These are phyloP conservation scores for Aspergillus sclerotialis DNA, from an alignment of 2,329 filamentous ascomycete species.

Conservation along the genomic window DNA sequence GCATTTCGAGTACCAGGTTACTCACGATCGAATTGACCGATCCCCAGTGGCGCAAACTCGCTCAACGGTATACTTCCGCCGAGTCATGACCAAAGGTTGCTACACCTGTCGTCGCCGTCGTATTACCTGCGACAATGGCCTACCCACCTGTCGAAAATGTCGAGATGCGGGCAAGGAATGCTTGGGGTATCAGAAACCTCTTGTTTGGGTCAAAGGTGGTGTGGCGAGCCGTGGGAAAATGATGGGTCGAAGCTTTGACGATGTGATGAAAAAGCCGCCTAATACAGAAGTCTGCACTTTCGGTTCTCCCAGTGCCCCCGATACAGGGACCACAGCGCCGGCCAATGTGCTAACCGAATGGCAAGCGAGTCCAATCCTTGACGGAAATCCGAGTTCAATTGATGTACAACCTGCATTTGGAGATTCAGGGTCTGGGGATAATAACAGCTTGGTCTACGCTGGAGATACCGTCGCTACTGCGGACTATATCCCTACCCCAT, in stretches of 20 bases:
- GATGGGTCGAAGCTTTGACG: constrained; percentile 48
- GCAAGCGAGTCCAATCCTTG: no score
- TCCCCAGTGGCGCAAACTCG: background rate
- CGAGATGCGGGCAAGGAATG: constrained; percentile 37
- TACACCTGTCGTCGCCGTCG: constrained; percentile 40
- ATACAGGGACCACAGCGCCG: background rate
- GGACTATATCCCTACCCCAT: constrained; percentile 25
- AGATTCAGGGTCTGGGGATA: constrained; percentile 1
- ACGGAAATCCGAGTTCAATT: background rate
- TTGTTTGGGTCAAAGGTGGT: constrained; percentile 38
- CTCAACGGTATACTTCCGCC: background rate
- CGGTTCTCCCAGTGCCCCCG: background rate
- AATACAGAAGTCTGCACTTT: background rate
- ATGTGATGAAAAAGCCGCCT: constrained; percentile 17
- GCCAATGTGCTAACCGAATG: background rate
- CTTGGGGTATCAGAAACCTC: constrained; percentile 35
- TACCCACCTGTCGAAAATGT: constrained; percentile 37
- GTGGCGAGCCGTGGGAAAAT: constrained; percentile 41
- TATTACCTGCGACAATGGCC: constrained; percentile 37
- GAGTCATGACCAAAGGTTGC: constrained; percentile 34
- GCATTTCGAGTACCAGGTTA: no score
- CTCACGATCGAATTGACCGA: no score
- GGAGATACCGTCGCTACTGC: constrained; percentile 1
- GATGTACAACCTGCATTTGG: background rate
- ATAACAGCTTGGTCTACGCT: background rate